Base-by-base conservation (phyloP, 2,329 filamentous ascomycete species). In the Xylaria sp. region DNA sequence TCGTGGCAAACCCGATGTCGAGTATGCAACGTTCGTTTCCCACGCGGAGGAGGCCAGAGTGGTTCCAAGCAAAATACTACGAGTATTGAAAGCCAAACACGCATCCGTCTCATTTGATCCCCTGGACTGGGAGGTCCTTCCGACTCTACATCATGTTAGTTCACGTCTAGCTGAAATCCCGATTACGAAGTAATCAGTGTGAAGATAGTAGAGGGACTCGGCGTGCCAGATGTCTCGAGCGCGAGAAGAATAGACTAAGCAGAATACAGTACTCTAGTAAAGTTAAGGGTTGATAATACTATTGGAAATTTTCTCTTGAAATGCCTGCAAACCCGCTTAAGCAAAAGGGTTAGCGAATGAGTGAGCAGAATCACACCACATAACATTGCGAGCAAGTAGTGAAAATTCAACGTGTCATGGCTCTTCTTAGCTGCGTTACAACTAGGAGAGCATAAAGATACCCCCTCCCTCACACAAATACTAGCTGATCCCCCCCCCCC, bases 101-200 rank as follows among this genome's bases (percentile, higher is more conserved):
- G 81, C 81, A 0, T 76, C 68, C 2, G 72, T 88, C 52, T 72
- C 75, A 52, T 80, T 87, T 55, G 77, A 84, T 38, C 75, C 74
- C 0, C 66, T 81, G 15, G 80, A 85, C 66, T 85, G 81, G 85
- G 75, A 84, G 47, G 75, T 73, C 4, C 70, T 89, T 60, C 87
- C 87, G 0, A 89, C 86, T 2, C 73, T 89, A 54, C 85, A 89
- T 68, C 83, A 88, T 68, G 74, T 89, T 8, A 74, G 85, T 4
- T 72, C 74, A 19, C 75, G 79, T 13, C 71, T 88, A 58, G 79
- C 79, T 1, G 82, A 85, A 64, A 76, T 89, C 4, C 86, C 85
- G 0, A 72, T 1, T 87, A 84, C 67, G 81, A 82, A 58, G 72
- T 88, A 38, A 74, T 88, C 3, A 76, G 80, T 31, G 85, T 80